Base-by-base conservation (phyloP, 2,329 filamentous ascomycete genomes). In the Elsinoe batatas region DNA sequence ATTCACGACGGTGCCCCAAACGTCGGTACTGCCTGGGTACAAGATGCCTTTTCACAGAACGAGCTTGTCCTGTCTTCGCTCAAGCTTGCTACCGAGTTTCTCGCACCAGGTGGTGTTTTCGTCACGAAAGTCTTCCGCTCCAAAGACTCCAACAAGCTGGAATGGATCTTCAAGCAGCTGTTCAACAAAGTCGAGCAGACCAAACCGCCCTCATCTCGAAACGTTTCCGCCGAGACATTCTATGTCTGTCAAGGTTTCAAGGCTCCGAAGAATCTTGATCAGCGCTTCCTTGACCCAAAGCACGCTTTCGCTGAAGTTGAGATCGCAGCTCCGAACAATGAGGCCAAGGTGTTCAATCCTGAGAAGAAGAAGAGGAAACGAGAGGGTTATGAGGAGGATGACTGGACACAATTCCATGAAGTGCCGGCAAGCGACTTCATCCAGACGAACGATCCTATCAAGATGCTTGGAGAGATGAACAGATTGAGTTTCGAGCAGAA, bases 161-260 rank as follows among this genome's bases (percentile, higher is more conserved):
- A 97, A 49, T 98, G 93, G 93, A 91, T 97, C 33, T 90, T 97
- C 76, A 95, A 95, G 68, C 93, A 98, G 70, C 79, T 98, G 0
- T 98, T 98, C 74, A 79, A 80, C 47, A 94, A 93, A 62, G 93
- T 98, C 60, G 91, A 98, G 69, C 91, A 94, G 49, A 98, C 93
- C 4, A 98, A 98, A 71, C 93, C 93, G 3, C 93, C 93, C 0
- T 95, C 90, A 0, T 95, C 89, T 7, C 81, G 93, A 76, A 96
- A 95, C 65, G 91, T 98, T 53, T 96, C 90, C 6, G 93, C 93
- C 61, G 93, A 98, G 76, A 97, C 97, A 38, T 98, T 98, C 75
- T 91, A 97, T 61, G 93, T 98, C 33, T 97, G 91, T 72, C 83
- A 85, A 62, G 93, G 91, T 17, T 98, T 83, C 77, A 97, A 96